These are phyloP conservation scores for Oryza coarctata DNA, from an alignment of 176 grass and related monocot species.

Conservation along the genomic window DNA sequence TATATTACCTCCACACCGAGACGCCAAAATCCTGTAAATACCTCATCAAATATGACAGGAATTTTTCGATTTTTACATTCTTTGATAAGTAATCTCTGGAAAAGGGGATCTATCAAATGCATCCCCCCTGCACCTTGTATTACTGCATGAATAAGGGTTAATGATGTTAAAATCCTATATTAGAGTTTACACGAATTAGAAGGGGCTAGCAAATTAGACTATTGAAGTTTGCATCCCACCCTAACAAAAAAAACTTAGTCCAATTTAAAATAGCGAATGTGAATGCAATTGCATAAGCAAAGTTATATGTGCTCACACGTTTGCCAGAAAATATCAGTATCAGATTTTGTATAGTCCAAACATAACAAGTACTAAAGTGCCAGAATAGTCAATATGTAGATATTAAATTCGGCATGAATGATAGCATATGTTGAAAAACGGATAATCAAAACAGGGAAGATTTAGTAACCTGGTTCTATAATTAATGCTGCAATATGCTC, in stretches of 20 bases:
- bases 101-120: constrained; percentile 92
- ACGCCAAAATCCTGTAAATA: constrained; percentile 92
- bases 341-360: background rate
- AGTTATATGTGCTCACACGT: background rate
- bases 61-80: constrained; percentile 69
- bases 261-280: background rate
- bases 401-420: background rate
- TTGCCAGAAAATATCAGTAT: background rate
- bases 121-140: constrained; percentile 93
- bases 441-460: background rate
- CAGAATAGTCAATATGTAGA: background rate
- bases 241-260: background rate
- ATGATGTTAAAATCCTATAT: constrained; percentile 4
- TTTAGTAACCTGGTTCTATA: constrained; percentile 78
- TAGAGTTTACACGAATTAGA: background rate
- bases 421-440: background rate
- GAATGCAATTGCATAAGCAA: background rate
- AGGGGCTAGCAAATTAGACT: background rate
- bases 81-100: constrained; percentile 67
- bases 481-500: constrained; percentile 71
- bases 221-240: background rate
- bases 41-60: constrained; percentile 97
- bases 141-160: constrained; percentile 47
- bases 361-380: background rate
- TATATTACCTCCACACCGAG: constrained; percentile 71